phyloP scores from a whole-genome alignment of 257 asterid species.

The Lavandula angustifolia region DNA sequence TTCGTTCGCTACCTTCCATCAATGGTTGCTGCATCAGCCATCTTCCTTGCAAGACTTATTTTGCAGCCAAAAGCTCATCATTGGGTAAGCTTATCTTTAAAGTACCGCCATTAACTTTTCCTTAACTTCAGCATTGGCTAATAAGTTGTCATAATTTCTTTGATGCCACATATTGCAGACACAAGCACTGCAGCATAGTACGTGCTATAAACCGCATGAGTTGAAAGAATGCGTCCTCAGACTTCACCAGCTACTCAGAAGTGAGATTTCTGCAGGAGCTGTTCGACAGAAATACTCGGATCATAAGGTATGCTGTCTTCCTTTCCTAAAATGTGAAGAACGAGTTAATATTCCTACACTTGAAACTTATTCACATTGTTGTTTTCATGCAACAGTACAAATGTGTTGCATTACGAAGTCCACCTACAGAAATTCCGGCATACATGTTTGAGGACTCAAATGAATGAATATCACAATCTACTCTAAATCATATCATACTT shows the following conservation, averaged over 20 bases:
- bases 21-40: slow-evolving; percentile 73
- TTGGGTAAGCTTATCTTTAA: slow-evolving; percentile 61
- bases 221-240: slow-evolving; percentile 62
- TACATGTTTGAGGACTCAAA: slow-evolving; percentile 38
- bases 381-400: slow-evolving; percentile 46
- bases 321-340: background rate
- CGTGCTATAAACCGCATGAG: slow-evolving; percentile 64
- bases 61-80: slow-evolving; percentile 54
- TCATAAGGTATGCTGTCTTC: slow-evolving; percentile 43
- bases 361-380: slow-evolving; percentile 21
- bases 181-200: slow-evolving; percentile 50
- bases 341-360: background rate
- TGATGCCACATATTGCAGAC: slow-evolving; percentile 44
- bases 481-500: background rate
- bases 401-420: slow-evolving; percentile 43
- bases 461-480: slow-evolving; percentile 31
- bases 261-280: slow-evolving; percentile 37
- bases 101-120: slow-evolving; percentile 10
- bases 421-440: slow-evolving; percentile 41
- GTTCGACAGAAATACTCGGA: slow-evolving; percentile 52
- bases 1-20: slow-evolving; percentile 78
- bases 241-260: slow-evolving; percentile 47
- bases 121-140: background rate
- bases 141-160: background rate
- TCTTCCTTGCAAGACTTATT: slow-evolving; percentile 69